Percentiles rank a stretch among this genome's conserved stretches.
These are phyloP conservation scores for Penicillium dipodomyicola DNA, from an alignment of 495 filamentous ascomycete species.

Conservation along the genomic window DNA sequence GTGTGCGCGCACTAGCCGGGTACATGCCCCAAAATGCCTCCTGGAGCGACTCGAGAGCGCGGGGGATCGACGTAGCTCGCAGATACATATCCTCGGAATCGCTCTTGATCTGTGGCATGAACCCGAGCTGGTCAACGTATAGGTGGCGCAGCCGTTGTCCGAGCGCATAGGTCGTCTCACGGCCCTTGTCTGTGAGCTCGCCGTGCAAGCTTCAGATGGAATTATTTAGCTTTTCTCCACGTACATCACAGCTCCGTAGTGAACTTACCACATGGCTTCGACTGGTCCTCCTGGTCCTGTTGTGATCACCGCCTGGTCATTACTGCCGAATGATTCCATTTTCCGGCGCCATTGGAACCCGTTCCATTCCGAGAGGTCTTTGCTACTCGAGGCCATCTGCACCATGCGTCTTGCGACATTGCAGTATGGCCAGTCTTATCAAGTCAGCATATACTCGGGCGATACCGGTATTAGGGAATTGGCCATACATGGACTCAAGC, in stretches of 20 bases:
- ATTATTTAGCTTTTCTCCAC: background rate
- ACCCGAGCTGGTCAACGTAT: conserved; percentile 84
- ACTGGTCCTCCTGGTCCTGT: conserved; percentile 63
- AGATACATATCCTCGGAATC: conserved; percentile 75
- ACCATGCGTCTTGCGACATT: conserved; percentile 67
- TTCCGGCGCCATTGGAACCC: conserved; percentile 73
- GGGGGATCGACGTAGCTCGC: conserved; percentile 77
- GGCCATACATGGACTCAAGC: conserved; percentile 65
- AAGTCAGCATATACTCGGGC: conserved; percentile 16
- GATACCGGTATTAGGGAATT: conserved; percentile 2
- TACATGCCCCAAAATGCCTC: conserved; percentile 90
- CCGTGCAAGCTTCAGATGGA: conserved; percentile 62
- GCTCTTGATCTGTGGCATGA: conserved; percentile 68
- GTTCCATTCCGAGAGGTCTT: conserved; percentile 59
- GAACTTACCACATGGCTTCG: conserved; percentile 68
- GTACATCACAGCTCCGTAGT: background rate
- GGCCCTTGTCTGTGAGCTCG: conserved; percentile 82
- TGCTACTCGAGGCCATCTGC: conserved; percentile 61
- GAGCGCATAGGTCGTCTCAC: conserved; percentile 77
- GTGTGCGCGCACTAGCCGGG: conserved; percentile 63
- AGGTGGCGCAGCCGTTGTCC: conserved; percentile 76
- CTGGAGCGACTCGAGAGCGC: conserved; percentile 84
- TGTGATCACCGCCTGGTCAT: conserved; percentile 68
- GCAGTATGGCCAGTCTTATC: conserved; percentile 88
- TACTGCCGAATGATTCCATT: conserved; percentile 72